Evolutionary conservation across 306 rosid species (phyloP), one percentile per base, ranked within the genome.

Genomic region (Lupinus albus): DNA sequence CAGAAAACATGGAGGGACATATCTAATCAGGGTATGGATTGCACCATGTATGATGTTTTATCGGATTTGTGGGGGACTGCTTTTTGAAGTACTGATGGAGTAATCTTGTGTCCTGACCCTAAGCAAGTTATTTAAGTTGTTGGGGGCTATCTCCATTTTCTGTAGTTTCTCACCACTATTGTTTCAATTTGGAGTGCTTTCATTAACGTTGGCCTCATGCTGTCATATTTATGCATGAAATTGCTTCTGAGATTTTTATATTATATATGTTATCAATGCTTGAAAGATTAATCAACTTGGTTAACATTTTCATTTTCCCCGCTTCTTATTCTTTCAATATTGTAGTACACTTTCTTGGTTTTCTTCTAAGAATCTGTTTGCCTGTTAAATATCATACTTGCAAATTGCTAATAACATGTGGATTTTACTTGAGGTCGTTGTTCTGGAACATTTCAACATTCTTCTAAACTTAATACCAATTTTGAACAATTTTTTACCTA

Each of bases 221-320:
- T 50, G 61, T 61, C 70, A 47, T 67, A 76, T 65, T 68, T 42
- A 68, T 78, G 68, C 82, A n/a, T 68, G 39, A 70, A 64, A 68
- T 61, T 75, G 83, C 83, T 62, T 68, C 68, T 77, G 56, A 51
- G 38, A 20, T 38, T 67, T 51, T 47, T 63, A 38, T 67, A n/a
- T 51, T 48, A 44, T 51, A 38, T 67, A 25, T 45, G 30, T 57
- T 51, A 68, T 74, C 80, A 78, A 78, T 78, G 78, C 78, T 78
- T 78, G 69, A 68, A 73, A 57, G 47, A 64, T 77, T 74, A 65
- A 69, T 73, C 79, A 51, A 51, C 61, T 35, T 42, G 25, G 44
- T 46, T 35, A 41, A 77, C 69, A 42, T 57, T 64, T 74, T 81
- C 25, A 15, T 63, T 64, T 73, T 73, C 58, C 66, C 45, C n/a